A percentile compares a stretch with the other conserved stretches of the same genome.
phyloP scores from a whole-genome alignment of 2,329 filamentous ascomycete genomes.

The Pseudogymnoascus sp. region DNA sequence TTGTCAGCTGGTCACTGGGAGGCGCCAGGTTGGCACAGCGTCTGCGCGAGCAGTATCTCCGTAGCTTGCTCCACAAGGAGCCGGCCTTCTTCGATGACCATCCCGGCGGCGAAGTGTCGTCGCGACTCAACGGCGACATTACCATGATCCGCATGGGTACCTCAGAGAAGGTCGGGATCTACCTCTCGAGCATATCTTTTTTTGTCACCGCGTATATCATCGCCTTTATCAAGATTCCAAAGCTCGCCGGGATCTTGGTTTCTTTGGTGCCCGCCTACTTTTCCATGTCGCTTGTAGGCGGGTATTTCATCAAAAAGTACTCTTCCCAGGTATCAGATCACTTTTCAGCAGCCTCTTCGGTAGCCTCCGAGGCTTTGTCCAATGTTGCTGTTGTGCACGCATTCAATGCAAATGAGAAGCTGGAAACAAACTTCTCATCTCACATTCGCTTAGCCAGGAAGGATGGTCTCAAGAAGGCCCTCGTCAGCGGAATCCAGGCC shows the following conservation, averaged over 20 bases:
- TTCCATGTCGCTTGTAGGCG: conserved; percentile 41
- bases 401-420: conserved; percentile 39
- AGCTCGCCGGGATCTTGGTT: conserved; percentile 48
- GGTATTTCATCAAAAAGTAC: conserved; percentile 38
- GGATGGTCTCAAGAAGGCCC: conserved; percentile 42
- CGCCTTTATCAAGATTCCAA: conserved; percentile 50
- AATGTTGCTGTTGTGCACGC: conserved; percentile 46
- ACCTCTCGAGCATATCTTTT: conserved; percentile 47
- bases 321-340: conserved; percentile 36
- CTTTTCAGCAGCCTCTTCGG: conserved; percentile 41
- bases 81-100: conserved; percentile 47
- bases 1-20: conserved; percentile 50
- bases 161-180: conserved; percentile 53
- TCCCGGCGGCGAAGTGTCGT: conserved; percentile 45
- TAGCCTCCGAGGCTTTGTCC: conserved; percentile 45
- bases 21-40: conserved; percentile 48
- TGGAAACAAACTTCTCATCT: conserved; percentile 41
- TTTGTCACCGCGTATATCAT: conserved; percentile 52
- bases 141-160: conserved; percentile 51
- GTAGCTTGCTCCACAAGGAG: conserved; percentile 44
- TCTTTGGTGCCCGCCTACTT: conserved; percentile 37
- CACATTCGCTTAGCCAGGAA: conserved; percentile 37
- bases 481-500: conserved; percentile 41
- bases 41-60: conserved; percentile 45
- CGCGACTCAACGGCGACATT: conserved; percentile 48